These are phyloP conservation scores for Albugo laibachii DNA, from an alignment of 352 stramenopile species.

Conservation along the genomic window DNA sequence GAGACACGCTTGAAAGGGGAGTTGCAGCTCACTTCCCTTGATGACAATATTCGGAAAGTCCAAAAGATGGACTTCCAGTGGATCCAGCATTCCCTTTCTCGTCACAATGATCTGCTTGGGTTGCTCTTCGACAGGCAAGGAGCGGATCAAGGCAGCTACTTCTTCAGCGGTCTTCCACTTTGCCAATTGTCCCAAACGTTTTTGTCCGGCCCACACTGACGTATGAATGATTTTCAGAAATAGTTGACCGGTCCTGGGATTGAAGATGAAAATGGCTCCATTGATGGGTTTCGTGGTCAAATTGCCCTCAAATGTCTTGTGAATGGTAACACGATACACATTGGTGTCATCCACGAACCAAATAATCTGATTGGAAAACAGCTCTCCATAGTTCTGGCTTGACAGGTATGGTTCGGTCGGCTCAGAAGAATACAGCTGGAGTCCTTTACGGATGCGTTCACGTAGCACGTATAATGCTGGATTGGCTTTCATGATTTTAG, in stretches of 20 bases:
- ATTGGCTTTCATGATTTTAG: conserved; percentile 99
- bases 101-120: conserved; percentile 99
- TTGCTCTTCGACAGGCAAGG: conserved; percentile 97
- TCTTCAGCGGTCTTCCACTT: conserved; percentile 99
- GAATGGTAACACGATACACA: conserved; percentile 97
- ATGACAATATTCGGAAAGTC: conserved; percentile 99
- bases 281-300: conserved; percentile 99
- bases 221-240: conserved; percentile 99
- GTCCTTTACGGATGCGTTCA: conserved; percentile 98
- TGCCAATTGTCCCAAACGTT: conserved; percentile 96
- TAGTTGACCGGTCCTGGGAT: conserved; percentile 96
- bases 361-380: conserved; percentile 99
- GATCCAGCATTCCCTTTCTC: conserved; percentile 98
- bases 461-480: conserved; percentile 98
- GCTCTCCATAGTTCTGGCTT: conserved; percentile 99
- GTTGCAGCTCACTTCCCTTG: conserved; percentile 96
- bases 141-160: conserved; percentile 97
- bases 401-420: conserved; percentile 99
- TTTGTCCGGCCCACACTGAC: conserved; percentile 98
- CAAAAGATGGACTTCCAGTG: conserved; percentile 96
- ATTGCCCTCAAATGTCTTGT: conserved; percentile 99
- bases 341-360: conserved; percentile 99
- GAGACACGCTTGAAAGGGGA: conserved; percentile 98
- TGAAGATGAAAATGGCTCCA: conserved; percentile 99
- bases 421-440: conserved; percentile 99